Evolutionary conservation across 1,284 basidiomycete species (phyloP).

Genomic region (Pisolithus thermaeus): DNA sequence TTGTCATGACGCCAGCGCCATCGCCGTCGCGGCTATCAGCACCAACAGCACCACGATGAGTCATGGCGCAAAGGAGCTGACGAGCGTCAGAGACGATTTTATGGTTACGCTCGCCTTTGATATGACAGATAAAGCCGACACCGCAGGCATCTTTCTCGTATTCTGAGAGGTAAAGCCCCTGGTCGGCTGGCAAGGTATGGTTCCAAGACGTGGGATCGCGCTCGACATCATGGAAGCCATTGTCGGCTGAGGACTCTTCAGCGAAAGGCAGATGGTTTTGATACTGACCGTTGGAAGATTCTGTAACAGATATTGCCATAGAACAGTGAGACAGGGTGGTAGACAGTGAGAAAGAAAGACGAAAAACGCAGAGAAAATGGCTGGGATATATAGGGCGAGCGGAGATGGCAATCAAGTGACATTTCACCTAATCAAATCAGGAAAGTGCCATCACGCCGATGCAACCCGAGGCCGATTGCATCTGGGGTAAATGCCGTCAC

Average conservation of each 20-base stretch:
- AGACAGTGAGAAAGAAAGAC: constrained; percentile 3
- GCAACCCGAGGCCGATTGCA: not conserved
- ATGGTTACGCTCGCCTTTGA: constrained; percentile 91
- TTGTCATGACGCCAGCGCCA: constrained; percentile 98
- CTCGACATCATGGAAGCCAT: constrained; percentile 68
- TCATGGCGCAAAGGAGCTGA: constrained; percentile 95
- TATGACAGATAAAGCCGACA: constrained; percentile 98
- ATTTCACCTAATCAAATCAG: not conserved
- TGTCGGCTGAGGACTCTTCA: constrained; percentile 48
- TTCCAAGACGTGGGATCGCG: constrained; percentile 74
- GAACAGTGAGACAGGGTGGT: constrained; percentile 21
- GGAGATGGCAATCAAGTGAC: not conserved
- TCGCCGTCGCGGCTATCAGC: constrained; percentile 98
- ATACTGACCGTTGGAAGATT: constrained; percentile 21
- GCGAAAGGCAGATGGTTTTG: constrained; percentile 52
- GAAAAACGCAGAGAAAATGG: constrained; percentile 7
- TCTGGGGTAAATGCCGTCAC: not conserved
- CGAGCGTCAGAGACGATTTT: constrained; percentile 99
- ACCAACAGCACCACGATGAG: constrained; percentile 95
- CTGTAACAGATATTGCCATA: constrained; percentile 45
- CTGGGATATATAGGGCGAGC: constrained; percentile 4
- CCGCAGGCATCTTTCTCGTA: constrained; percentile 92
- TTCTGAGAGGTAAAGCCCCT: constrained; percentile 85
- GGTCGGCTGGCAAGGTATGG: constrained; percentile 69
- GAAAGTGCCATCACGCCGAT: not conserved